Evolutionary conservation across 768 basidiomycete genomes (phyloP), one percentile per base, ranked within the genome.

Genomic region (Leccinum barrowsii): DNA sequence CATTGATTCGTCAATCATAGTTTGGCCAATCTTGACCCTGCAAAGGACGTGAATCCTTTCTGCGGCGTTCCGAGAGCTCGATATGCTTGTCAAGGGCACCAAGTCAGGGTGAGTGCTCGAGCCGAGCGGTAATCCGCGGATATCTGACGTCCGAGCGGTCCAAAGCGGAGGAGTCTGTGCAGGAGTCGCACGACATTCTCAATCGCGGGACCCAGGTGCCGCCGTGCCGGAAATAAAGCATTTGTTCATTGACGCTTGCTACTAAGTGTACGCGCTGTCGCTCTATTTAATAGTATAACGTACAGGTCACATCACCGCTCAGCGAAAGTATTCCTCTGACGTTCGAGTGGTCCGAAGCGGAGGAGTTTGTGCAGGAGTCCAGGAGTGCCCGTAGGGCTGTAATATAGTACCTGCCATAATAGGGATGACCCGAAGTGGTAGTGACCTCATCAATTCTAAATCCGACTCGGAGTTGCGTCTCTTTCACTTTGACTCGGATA

Each of bases 1-100:
- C 95, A 98, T 67, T 81, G 93, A 52, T 98, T 98, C 67, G 93
- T 96, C 62, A 98, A 98, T 73, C 96, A 98, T 76, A 92, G 90
- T 58, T 78, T 98, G 35, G 96, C 94, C 4, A 94, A 94, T 74
- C 79, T 99, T 52, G 77, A 92, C 63, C 78, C 80, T 32, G 70
- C 80, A 34, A 83, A 82, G 35, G 96, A 98, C 71, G 85, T 92
- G 64, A 97, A 95, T 67, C 93, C 92, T 0, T 94, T 94, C 65
- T 30, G 28, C 28, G 28, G 90, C 93, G 13, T 74, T 97, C 26
- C 83, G 86, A 22, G 94, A 98, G 67, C 93, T 94, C 13, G 83
- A 89, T 61, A 95, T 96, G 83, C 79, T 82, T 64, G 76, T 85
- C 50, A 93, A 94, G 70, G 96, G 96, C 12, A 80, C 76, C 50